Conservation (phyloP, 352 stramenopile genomes). For the Globisporangium recalcitrans region DNA sequence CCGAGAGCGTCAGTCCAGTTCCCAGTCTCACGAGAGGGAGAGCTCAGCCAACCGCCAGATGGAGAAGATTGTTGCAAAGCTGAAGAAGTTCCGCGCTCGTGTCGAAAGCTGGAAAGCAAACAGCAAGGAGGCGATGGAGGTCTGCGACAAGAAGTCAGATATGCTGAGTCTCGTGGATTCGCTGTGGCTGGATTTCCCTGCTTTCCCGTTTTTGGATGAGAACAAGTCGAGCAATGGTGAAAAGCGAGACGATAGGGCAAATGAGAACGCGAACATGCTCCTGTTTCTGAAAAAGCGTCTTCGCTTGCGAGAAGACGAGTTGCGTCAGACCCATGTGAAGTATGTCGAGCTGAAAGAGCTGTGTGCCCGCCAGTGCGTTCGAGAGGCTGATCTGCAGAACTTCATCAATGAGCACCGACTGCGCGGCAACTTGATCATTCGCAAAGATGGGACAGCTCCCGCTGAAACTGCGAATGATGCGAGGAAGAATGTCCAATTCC, state of each 20-base stretch:
- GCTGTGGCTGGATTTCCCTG: slow-evolving; percentile 55
- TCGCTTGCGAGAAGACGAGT: slow-evolving; percentile 51
- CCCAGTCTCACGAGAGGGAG: slow-evolving; percentile 15
- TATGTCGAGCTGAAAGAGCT: slow-evolving; percentile 74
- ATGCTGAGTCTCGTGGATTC: slow-evolving; percentile 35
- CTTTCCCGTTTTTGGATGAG: slow-evolving; percentile 23
- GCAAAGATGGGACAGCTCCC: slow-evolving; percentile 19
- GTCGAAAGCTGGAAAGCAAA: slow-evolving; percentile 51
- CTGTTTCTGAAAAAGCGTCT: slow-evolving; percentile 57
- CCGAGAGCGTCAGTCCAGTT: slow-evolving; percentile 9
- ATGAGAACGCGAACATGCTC: slow-evolving; percentile 25
- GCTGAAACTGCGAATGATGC: slow-evolving; percentile 11
- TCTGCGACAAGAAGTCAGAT: slow-evolving; percentile 25
- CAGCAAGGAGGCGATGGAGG: slow-evolving; percentile 36
- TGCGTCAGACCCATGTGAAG: slow-evolving; percentile 51
- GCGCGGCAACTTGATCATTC: slow-evolving; percentile 58
- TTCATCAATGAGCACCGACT: slow-evolving; percentile 80
- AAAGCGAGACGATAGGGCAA: slow-evolving; percentile 8
- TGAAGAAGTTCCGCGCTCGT: slow-evolving; percentile 42
- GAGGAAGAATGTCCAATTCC: slow-evolving; percentile 16
- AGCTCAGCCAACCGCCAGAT: slow-evolving; percentile 25
- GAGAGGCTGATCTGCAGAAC: slow-evolving; percentile 71
- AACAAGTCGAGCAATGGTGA: not conserved
- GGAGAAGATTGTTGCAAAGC: slow-evolving; percentile 31
- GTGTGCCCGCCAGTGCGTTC: slow-evolving; percentile 68